A percentile compares a stretch with the other conserved stretches of the same genome.
These are phyloP conservation scores for Leucoagaricus sp. DNA, from an alignment of 1,284 basidiomycete species.

Conservation along the genomic window DNA sequence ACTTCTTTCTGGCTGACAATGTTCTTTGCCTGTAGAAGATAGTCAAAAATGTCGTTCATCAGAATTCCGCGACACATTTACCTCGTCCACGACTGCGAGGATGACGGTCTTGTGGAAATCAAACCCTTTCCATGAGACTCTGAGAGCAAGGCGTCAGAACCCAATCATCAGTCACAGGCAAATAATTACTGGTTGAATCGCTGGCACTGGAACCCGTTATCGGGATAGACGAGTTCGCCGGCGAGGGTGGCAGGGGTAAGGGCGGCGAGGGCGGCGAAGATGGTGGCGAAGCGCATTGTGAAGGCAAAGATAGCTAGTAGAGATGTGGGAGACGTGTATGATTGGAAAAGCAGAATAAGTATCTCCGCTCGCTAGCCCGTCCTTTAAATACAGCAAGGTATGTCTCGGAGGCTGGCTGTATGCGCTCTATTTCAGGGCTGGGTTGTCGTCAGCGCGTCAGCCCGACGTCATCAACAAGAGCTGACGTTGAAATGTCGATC, in stretches of 20 bases:
- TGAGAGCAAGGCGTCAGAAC: not conserved
- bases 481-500: too few relatives aligned
- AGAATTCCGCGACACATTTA: not conserved
- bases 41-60: not conserved
- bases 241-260: not conserved
- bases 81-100: not conserved
- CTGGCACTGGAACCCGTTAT: not conserved
- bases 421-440: not conserved
- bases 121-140: not conserved
- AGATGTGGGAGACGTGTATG: not conserved
- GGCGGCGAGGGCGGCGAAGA: not conserved
- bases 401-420: not conserved
- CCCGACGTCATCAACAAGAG: not conserved
- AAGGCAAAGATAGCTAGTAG: not conserved
- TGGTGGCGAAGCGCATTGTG: not conserved
- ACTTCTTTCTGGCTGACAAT: not conserved
- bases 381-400: not conserved
- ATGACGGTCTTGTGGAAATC: not conserved
- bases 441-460: not conserved
- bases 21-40: not conserved
- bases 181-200: not conserved
- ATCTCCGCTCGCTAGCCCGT: not conserved
- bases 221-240: not conserved
- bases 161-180: not conserved
- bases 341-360: not conserved